Base-by-base conservation (phyloP, 306 rosid genomes). In the Trifolium repens region DNA sequence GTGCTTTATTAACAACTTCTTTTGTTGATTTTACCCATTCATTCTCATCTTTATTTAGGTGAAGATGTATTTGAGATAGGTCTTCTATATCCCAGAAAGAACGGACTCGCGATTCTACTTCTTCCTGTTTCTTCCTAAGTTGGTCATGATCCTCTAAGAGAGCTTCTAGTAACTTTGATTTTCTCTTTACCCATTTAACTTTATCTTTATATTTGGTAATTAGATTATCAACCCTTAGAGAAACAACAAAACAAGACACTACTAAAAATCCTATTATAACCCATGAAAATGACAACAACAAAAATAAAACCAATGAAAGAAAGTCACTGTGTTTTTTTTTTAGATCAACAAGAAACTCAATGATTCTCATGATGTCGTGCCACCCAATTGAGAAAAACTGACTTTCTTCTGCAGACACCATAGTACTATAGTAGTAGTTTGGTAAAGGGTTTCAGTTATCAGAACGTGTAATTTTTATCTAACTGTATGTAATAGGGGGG, bases 171-270 rank as follows among this genome's bases (percentile, higher is more conserved):
- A 66, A 55, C 70, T 44, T 19, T 62, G 46, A 37, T 53, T 72
- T 59, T 55, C 69, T 82, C 37, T 57, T 2, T 46, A 85, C 76
- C 86, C 86, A 75, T 37, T 72, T 47, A 46, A 75, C 76, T 46
- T 47, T 73, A 7, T 75, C 46, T 67, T 70, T 52, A 9, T 58
- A 4, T 69, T 11, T 46, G 42, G 13, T 26, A 54, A 77, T 27
- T 1, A 1, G 0, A 37, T 5, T 0, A 24, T 59, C 35, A 32
- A 32, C 35, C 35, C 35, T 32, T 32, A 32, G 35, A 32, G 6
- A 32, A 32, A 32, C 35, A 32, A 32, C 35, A 32, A 32, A 32
- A 32, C 1, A 32, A 32, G 35, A 32, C 35, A 32, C 35, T 32
- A 32, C 35, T 32, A 32, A 6, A 3, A 4, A 32, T 32, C 0